Base-by-base conservation (phyloP, 352 stramenopile genomes). In the Pythium monospermum region DNA sequence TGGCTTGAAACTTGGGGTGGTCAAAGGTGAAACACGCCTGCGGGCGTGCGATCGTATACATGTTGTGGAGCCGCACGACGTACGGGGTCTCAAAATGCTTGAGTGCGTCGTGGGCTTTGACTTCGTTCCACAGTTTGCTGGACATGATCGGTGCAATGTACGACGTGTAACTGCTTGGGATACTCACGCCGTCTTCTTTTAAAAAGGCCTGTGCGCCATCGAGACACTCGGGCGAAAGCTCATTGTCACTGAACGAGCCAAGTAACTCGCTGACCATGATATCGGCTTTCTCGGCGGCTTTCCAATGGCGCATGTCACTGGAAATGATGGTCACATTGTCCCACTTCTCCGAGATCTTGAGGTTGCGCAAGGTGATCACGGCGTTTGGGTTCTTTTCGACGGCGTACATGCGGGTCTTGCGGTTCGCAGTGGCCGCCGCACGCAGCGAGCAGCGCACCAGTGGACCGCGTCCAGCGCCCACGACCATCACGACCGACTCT, bases 341-440 rank as follows among this genome's bases (percentile, higher is more conserved):
- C 93, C 82, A 90, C 63, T 82, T 79, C 71, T 92, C 80, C 64
- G 86, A 84, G 21, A 82, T 74, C 59, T 91, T 91, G 31, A 89
- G 68, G 57, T 91, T 91, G 11, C 81, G 77, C 36, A 91, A 55
- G 40, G 97, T 99, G 33, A 99, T 87, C 23, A 99, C 78, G 6
- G 97, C 97, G 50, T 98, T 99, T 7, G 95, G 89, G 70, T 99
- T 99, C 71, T 99, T 99, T 71, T 99, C 96, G 16, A 99, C 85
- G 0, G 96, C 96, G 47, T 96, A 96, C 50, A 99, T 89, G 13
- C 79, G 67, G 13, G 91, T 89, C 43, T 68, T 76, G 3, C 83
- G 73, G n/a, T 87, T 77, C 8, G 83, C 74, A 0, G 66, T 46
- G 21, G 61, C 67, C 2, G 83, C 75, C 0, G 91, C 94, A 31